Evolutionary conservation across 1,284 basidiomycete species (phyloP), one percentile per base, ranked within the genome.

Genomic region (Jaminaea rosea): DNA sequence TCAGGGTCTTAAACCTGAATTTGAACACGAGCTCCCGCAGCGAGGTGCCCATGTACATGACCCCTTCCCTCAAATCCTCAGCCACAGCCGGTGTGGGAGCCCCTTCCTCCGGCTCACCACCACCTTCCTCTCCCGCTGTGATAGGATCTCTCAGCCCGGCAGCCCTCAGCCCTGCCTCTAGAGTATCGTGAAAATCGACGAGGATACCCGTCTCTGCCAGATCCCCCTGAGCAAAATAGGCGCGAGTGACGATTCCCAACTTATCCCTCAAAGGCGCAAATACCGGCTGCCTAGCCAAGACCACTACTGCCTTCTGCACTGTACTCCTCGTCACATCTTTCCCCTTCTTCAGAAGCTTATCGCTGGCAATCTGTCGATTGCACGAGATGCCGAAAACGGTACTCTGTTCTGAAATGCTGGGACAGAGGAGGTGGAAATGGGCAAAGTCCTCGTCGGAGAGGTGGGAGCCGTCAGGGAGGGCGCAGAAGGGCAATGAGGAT

Each of bases 291-390:
- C 55, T 85, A 2, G 89, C 91, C 29, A 98, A 79, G 1, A 98
- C 87, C 0, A 98, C 88, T 3, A 99, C 87, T 0, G 94, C 93
- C 73, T 98, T 99, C 75, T 99, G 93, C 0, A 99, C 93, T 13
- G 86, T 97, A 26, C 87, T 90, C 17, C 93, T 83, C 5, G 93
- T 97, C 8, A 98, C 89, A 66, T 96, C 90, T 13, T 83, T 79
- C 24, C 84, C 83, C 66, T 87, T 87, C 49, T 85, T 83, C 4
- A 90, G 77, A n/a, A 99, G 79, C 19, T 84, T 80, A 1, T 85
- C 80, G 1, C 91, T 79, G 6, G 86, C 80, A 42, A 99, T 89
- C 78, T 99, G 93, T 36, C 93, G 88, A 67, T 98, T 97, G 76
- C 93, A 73, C 8, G 62, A 65, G 29, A 62, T 60, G 36, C 60